phyloP scores from a whole-genome alignment of 441 rosid genomes.

The Syzygium syzygioides region DNA sequence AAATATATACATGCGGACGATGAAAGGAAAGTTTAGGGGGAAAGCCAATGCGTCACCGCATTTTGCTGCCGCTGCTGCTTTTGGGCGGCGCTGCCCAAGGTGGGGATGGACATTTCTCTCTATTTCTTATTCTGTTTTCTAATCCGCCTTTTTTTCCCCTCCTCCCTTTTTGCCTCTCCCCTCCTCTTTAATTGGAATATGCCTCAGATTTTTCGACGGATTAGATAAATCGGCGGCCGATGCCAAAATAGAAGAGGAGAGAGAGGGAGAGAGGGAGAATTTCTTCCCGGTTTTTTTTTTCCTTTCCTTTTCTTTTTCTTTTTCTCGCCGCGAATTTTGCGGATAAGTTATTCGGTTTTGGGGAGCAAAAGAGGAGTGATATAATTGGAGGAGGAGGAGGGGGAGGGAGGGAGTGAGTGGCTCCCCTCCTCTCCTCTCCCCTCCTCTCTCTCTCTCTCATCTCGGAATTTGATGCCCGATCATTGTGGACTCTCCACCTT shows the following conservation, averaged over 20 bases:
- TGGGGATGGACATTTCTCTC: too few relatives aligned
- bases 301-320: too few relatives aligned
- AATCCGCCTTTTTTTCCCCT: too few relatives aligned
- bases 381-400: slow-evolving; percentile 3
- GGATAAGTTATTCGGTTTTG: background rate
- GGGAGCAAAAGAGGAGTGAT: background rate
- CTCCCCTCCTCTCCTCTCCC: background rate
- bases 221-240: background rate
- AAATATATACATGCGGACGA: too few relatives aligned
- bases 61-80: too few relatives aligned
- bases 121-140: too few relatives aligned
- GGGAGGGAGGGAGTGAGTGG: background rate
- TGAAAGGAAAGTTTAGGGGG: too few relatives aligned
- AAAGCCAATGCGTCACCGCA: too few relatives aligned
- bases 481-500: slow-evolving; percentile 42
- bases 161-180: too few relatives aligned
- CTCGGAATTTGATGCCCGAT: slow-evolving; percentile 74
- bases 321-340: background rate
- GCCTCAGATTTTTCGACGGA: background rate
- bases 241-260: background rate
- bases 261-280: background rate
- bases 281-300: background rate
- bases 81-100: too few relatives aligned
- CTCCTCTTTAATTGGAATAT: background rate
- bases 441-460: slow-evolving; percentile 12